These are phyloP conservation scores for Chytriomyces sp. DNA, from an alignment of 192 early-diverging fungal genomes.

Conservation along the genomic window DNA sequence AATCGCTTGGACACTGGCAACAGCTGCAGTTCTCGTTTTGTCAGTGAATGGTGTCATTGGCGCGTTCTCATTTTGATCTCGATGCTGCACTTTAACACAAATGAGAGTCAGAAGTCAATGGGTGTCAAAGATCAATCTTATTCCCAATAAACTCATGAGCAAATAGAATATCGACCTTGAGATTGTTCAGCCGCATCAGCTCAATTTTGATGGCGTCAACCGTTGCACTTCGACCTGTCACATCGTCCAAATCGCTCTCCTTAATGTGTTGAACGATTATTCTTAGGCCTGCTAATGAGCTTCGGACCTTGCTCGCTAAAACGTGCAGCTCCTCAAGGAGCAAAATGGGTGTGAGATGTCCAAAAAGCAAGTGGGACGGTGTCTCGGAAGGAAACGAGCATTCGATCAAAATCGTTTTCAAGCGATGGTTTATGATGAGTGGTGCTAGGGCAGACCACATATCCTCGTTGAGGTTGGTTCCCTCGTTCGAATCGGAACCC, in stretches of 20 bases:
- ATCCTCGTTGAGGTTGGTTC: neutral
- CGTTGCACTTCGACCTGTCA: neutral
- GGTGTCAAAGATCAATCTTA: too few species aligned
- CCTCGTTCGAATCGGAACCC: constrained; percentile 13
- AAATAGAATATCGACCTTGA: neutral
- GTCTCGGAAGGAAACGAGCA: constrained; percentile 12
- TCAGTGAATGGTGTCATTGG: constrained; percentile 11
- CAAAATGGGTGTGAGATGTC: constrained; percentile 24
- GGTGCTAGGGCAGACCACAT: constrained; percentile 20
- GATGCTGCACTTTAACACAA: too few species aligned
- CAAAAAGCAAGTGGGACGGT: neutral
- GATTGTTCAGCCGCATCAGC: neutral
- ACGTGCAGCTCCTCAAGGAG: constrained; percentile 14
- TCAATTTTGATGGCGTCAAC: neutral
- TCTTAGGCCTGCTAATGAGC: neutral
- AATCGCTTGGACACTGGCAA: constrained; percentile 1
- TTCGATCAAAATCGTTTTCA: constrained; percentile 27
- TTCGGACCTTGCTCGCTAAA: neutral
- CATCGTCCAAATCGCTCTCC: neutral
- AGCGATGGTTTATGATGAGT: neutral
- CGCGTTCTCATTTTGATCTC: neutral
- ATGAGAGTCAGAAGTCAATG: too few species aligned
- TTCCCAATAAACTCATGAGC: neutral
- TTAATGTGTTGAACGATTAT: constrained; percentile 23
- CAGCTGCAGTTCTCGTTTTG: neutral